Evolutionary conservation across 2,329 filamentous ascomycete species (phyloP).

Genomic region (Tolypocladium tundrense): DNA sequence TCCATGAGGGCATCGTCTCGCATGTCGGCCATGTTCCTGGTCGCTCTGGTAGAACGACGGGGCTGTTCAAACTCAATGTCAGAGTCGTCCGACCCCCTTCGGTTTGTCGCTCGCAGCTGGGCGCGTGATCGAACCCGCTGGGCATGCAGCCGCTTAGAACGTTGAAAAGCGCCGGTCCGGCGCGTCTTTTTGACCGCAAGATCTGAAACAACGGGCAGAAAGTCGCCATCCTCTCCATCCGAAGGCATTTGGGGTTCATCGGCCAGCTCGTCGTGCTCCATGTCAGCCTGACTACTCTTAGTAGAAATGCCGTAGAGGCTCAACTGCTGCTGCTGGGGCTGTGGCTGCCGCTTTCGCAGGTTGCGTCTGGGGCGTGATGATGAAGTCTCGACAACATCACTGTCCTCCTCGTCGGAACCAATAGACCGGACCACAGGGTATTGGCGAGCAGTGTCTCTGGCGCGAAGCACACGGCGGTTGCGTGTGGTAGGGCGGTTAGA

Average conservation of each 20-base stretch:
- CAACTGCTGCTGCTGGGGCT: neutral
- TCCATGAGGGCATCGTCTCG: conserved; percentile 45
- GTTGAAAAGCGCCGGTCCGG: conserved; percentile 9
- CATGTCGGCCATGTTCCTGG: conserved; percentile 32
- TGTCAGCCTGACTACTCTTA: conserved; percentile 12
- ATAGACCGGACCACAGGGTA: neutral
- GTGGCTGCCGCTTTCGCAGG: conserved; percentile 14
- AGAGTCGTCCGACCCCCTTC: conserved; percentile 22
- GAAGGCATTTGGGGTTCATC: conserved; percentile 15
- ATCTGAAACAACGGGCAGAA: conserved; percentile 27
- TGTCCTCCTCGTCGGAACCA: conserved; percentile 7
- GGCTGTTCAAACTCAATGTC: conserved; percentile 44
- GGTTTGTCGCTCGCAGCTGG: neutral
- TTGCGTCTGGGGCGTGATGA: conserved; percentile 5
- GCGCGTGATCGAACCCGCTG: conserved; percentile 6
- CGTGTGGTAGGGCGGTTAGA: neutral
- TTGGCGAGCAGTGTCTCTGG: conserved; percentile 11
- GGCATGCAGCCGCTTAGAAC: conserved; percentile 10
- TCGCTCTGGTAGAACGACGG: conserved; percentile 39
- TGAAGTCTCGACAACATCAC: conserved; percentile 6
- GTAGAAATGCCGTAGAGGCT: conserved; percentile 14
- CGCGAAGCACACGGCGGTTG: conserved; percentile 11
- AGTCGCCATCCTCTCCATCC: conserved; percentile 23
- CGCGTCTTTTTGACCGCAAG: conserved; percentile 15
- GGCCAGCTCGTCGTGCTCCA: conserved; percentile 22